Evolutionary conservation across 345 rosid genomes (phyloP).

Genomic region (Excoecaria agallocha): DNA sequence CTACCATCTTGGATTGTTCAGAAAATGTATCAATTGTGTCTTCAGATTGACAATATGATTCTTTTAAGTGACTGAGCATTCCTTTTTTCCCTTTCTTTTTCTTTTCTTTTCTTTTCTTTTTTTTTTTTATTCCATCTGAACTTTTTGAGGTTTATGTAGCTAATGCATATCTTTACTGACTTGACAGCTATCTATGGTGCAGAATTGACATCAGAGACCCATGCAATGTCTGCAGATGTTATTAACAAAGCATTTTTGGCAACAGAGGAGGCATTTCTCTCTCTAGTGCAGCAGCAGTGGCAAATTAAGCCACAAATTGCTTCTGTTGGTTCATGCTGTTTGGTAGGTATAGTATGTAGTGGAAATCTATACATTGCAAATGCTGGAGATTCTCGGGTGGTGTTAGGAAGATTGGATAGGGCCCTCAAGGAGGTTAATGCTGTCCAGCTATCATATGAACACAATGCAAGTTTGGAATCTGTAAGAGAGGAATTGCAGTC

Average conservation of each 20-base stretch:
- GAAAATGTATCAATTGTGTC: not conserved
- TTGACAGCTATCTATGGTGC: slow-evolving; percentile 49
- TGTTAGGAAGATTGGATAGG: slow-evolving; percentile 63
- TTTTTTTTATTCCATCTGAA: not conserved
- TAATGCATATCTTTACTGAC: slow-evolving; percentile 41
- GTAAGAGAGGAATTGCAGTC: slow-evolving; percentile 86
- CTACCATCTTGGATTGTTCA: not conserved
- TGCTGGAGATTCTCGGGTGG: slow-evolving; percentile 94
- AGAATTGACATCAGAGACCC: slow-evolving; percentile 78
- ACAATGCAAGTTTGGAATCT: slow-evolving; percentile 77
- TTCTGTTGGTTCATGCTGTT: slow-evolving; percentile 89
- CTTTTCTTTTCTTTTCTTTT: too few relatives aligned
- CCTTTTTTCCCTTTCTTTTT: not conserved
- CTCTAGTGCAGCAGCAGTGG: slow-evolving; percentile 70
- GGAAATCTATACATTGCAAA: slow-evolving; percentile 83
- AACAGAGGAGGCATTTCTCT: slow-evolving; percentile 90
- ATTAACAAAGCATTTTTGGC: slow-evolving; percentile 77
- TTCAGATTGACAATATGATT: not conserved
- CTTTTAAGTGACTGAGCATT: not conserved
- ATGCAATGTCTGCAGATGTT: slow-evolving; percentile 82
- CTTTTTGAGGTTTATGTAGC: slow-evolving; percentile 24
- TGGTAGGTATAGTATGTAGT: slow-evolving; percentile 78
- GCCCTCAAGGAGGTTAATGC: slow-evolving; percentile 64
- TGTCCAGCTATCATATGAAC: slow-evolving; percentile 81
- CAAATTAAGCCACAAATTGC: slow-evolving; percentile 73